Base-by-base conservation (phyloP, 768 basidiomycete genomes). In the Podaxis mareebaensis region DNA sequence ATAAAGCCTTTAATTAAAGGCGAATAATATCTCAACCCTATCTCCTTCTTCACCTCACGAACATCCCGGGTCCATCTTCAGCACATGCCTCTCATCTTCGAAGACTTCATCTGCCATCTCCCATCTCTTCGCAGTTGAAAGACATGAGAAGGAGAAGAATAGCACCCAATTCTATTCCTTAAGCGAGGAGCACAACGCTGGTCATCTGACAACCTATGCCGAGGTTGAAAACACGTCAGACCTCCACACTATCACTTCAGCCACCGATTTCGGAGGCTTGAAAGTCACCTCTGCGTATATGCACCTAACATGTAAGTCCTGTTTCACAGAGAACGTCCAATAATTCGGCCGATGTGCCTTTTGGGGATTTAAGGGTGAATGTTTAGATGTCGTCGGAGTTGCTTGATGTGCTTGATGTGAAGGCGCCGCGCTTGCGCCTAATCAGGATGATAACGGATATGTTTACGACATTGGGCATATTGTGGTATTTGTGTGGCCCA, bases 71-170 rank as follows among this genome's bases (percentile, higher is more conserved):
- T 40, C 59, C 5, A 40, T 40, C 38, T 44, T 51, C 26, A 40
- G 24, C 54, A 15, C 54, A 56, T 42, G 54, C 20, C 54, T 40
- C 54, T 36, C 38, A 13, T 10, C 54, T 56, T 56, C 54, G 54
- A 56, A 30, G 30, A 56, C 12, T 8, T 22, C 26, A 17, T 51
- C 49, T 26, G 8, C n/a, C 39, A 22, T 36, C 30, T 53, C 30
- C 52, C 52, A 53, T 30, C 30, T 33, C 26, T 10, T 33, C 33
- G 30, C 24, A 6, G 2, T 40, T 60, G 51, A 60, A 51, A 39
- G 59, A 39, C 59, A 52, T 60, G 59, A 62, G 61, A 62, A 55
- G 42, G 8, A 54, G 42, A 60, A 60, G 17, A 53, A 22, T 26
- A 20, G 36, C 36, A 49, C 20, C n/a, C 44, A 7, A 46, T 17